Conservation (phyloP, 768 basidiomycete genomes). For the Gyrodon lividus region DNA sequence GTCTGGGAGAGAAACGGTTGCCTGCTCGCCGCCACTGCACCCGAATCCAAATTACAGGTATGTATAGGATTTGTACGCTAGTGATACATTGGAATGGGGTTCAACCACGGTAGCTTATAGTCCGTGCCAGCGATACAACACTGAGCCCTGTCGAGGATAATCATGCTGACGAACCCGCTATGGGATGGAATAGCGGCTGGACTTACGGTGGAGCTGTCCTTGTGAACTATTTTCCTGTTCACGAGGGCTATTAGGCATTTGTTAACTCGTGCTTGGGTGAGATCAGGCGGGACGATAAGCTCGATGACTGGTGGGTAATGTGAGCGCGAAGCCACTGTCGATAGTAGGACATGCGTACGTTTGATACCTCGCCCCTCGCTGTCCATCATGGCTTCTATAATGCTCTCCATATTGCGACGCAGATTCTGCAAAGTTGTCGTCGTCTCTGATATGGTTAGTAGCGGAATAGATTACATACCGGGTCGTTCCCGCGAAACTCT, state of each 20-base stretch:
- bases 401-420: slow-evolving; percentile 74
- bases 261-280: slow-evolving; percentile 89
- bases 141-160: slow-evolving; percentile 47
- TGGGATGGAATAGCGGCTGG: not conserved
- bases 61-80: not conserved
- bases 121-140: slow-evolving; percentile 72
- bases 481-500: slow-evolving; percentile 88
- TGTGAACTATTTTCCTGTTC: slow-evolving; percentile 78
- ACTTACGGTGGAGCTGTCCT: slow-evolving; percentile 64
- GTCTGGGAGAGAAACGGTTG: no score
- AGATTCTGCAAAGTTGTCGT: slow-evolving; percentile 48
- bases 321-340: not conserved
- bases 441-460: not conserved
- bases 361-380: slow-evolving; percentile 58
- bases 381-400: slow-evolving; percentile 76
- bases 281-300: slow-evolving; percentile 73
- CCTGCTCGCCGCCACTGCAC: not conserved
- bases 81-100: not conserved
- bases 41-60: not conserved
- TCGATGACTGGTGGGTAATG: slow-evolving; percentile 58
- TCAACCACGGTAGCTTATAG: slow-evolving; percentile 9
- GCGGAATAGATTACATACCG: slow-evolving; percentile 48
- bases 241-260: slow-evolving; percentile 92
- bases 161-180: not conserved
- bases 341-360: slow-evolving; percentile 40